Conservation (phyloP, 2,329 filamentous ascomycete genomes). For the Septoria linicola region DNA sequence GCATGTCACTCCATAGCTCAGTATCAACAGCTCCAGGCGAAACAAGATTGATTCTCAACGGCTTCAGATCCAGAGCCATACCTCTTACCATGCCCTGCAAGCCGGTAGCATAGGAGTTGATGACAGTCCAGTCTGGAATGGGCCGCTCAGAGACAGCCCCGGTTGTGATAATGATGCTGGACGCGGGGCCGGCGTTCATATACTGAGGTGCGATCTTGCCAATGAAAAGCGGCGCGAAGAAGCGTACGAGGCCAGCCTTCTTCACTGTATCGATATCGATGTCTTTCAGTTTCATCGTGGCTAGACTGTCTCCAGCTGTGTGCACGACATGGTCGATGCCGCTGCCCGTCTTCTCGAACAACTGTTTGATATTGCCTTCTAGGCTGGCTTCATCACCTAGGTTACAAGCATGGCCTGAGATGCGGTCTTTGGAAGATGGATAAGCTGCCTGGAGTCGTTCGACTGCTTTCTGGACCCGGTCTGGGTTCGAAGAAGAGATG, state of each 20-base stretch:
- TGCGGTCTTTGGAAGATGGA: constrained; percentile 41
- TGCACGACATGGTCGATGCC: constrained; percentile 58
- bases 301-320: constrained; percentile 55
- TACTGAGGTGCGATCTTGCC: constrained; percentile 52
- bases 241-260: constrained; percentile 48
- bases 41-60: constrained; percentile 63
- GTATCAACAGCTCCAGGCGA: constrained; percentile 54
- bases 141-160: constrained; percentile 55
- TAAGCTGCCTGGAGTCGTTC: constrained; percentile 46
- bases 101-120: constrained; percentile 52
- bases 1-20: constrained; percentile 42
- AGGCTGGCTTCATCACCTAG: constrained; percentile 49
- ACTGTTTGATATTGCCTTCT: constrained; percentile 48
- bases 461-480: constrained; percentile 51
- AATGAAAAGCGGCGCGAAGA: constrained; percentile 53
- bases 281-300: constrained; percentile 43
- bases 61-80: constrained; percentile 63
- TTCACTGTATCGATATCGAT: constrained; percentile 44
- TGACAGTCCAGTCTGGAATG: constrained; percentile 51
- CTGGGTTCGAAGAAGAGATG: constrained; percentile 58
- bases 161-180: constrained; percentile 58
- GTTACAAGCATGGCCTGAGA: constrained; percentile 50
- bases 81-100: constrained; percentile 54
- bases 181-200: constrained; percentile 43
- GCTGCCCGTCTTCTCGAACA: constrained; percentile 44